phyloP scores from a whole-genome alignment of 768 basidiomycete species.

The Rhizopogon vesiculosus region DNA sequence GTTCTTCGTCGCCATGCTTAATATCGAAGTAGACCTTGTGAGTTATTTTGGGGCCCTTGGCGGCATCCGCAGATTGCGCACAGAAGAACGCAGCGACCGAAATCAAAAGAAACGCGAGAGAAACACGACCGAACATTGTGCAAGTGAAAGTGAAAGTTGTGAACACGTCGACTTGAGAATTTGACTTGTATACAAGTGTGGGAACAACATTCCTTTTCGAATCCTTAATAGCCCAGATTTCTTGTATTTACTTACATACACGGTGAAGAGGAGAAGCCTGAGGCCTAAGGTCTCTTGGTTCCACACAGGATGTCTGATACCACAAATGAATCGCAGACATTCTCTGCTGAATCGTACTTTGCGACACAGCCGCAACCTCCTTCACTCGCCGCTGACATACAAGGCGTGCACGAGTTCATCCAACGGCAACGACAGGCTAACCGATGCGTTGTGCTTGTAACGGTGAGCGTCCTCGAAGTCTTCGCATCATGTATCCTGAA shows the following conservation, averaged over 20 bases:
- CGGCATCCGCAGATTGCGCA: slow-evolving; percentile 68
- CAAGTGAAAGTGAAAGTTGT: slow-evolving; percentile 2
- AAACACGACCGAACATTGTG: slow-evolving; percentile 55
- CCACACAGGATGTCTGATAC: slow-evolving; percentile 11
- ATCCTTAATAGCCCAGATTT: too few species aligned
- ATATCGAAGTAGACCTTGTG: slow-evolving; percentile 95
- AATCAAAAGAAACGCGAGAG: slow-evolving; percentile 56
- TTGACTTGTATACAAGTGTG: slow-evolving; percentile 7
- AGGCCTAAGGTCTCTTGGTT: too few species aligned
- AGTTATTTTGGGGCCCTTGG: slow-evolving; percentile 86
- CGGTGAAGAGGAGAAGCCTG: too few species aligned
- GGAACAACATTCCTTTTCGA: slow-evolving; percentile 20
- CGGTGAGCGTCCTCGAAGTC: slow-evolving; percentile 49
- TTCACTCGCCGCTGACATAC: slow-evolving; percentile 64
- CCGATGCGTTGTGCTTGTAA: slow-evolving; percentile 87
- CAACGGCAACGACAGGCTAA: slow-evolving; percentile 56
- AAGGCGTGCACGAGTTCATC: slow-evolving; percentile 64
- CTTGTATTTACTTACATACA: too few species aligned
- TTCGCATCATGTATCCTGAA: slow-evolving; percentile 3
- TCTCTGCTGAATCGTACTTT: slow-evolving; percentile 90
- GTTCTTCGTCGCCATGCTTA: slow-evolving; percentile 80
- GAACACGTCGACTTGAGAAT: neutral
- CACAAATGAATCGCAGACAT: slow-evolving; percentile 27
- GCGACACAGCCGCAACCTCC: slow-evolving; percentile 79
- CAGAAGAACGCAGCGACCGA: slow-evolving; percentile 69